Percentiles rank a stretch among this genome's conserved stretches.
Conservation (phyloP, 768 basidiomycete genomes). For the Trametes cingulata region DNA sequence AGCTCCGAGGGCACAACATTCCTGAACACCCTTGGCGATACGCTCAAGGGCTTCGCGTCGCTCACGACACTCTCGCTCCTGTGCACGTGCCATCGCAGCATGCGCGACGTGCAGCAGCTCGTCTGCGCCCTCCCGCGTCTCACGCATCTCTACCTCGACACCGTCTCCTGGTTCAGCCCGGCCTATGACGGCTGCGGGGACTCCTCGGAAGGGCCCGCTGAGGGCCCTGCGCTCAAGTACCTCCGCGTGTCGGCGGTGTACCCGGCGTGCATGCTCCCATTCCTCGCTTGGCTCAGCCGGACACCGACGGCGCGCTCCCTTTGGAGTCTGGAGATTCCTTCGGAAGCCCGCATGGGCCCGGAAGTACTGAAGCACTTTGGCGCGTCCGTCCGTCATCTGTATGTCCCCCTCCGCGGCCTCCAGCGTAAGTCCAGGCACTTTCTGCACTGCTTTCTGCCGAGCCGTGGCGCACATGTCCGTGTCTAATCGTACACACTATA, state of each 20-base stretch:
- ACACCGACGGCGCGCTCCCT: constrained; percentile 4
- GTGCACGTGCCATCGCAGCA: constrained; percentile 3
- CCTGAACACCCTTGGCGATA: neutral
- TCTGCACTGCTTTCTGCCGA: neutral
- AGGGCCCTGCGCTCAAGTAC: neutral
- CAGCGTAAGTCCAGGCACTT: neutral
- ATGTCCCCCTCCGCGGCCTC: neutral
- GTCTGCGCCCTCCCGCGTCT: constrained; percentile 8
- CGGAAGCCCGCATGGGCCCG: constrained; percentile 1
- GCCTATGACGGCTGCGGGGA: neutral
- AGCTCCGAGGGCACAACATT: constrained; percentile 1
- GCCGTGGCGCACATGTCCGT: neutral
- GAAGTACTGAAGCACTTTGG: constrained; percentile 2
- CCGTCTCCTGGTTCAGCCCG: constrained; percentile 7
- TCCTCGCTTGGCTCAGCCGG: constrained; percentile 8
- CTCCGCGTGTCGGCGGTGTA: constrained; percentile 9
- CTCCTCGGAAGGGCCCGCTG: neutral
- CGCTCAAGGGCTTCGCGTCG: neutral
- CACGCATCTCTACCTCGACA: constrained; percentile 6
- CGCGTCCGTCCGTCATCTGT: neutral
- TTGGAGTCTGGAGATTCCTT: neutral
- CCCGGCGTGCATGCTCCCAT: constrained; percentile 3
- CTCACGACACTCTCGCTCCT: constrained; percentile 9
- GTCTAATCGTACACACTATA: neutral
- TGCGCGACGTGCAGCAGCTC: constrained; percentile 11